Base-by-base conservation (phyloP, 192 early-diverging fungal genomes). In the Gryganskiella cystojenkinii region DNA sequence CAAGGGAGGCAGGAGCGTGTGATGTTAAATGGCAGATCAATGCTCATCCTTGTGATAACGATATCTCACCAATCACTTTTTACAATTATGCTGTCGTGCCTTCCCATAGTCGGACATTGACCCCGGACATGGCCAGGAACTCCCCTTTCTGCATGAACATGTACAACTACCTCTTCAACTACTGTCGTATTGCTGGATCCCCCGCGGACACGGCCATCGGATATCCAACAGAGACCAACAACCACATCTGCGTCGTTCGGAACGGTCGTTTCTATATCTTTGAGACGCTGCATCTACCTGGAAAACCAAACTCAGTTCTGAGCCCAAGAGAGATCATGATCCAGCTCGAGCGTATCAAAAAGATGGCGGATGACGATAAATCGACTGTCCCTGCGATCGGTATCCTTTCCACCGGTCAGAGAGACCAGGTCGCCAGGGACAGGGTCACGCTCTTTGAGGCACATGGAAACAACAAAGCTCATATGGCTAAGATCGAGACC, bases 141-240 rank as follows among this genome's bases (percentile, higher is more conserved):
- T 85, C 84, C 22, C 84, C 92, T 1, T 89, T 96, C 60, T 94
- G 90, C 76, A 89, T 90, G 88, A 84, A 92, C 70, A 93, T 95
- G 84, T 96, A 95, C 83, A 85, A 89, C 69, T 95, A 89, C 75
- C 80, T 94, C 80, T 96, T 95, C 85, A 94, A 92, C 70, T 87
- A 91, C 33, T 88, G 87, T 53, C 91, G 94, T 35, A 91, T 94
- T 61, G 88, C 94, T 3, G 85, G 85, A 60, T 83, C 85, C 7
- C 80, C 84, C 5, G 82, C 80, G 31, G 94, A 96, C 82, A 82
- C 82, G 56, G 93, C 92, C 28, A 82, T 88, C 20, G 82, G 81
- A 22, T 84, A 83, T 34, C 83, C 92, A 40, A 83, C 86, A 59
- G 71, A 70, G 3, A 81, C 86, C 59, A 92, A 92, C 85, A 84